Conservation (phyloP, 805 yeast genomes). For the Cyberlindnera subsufficiens region DNA sequence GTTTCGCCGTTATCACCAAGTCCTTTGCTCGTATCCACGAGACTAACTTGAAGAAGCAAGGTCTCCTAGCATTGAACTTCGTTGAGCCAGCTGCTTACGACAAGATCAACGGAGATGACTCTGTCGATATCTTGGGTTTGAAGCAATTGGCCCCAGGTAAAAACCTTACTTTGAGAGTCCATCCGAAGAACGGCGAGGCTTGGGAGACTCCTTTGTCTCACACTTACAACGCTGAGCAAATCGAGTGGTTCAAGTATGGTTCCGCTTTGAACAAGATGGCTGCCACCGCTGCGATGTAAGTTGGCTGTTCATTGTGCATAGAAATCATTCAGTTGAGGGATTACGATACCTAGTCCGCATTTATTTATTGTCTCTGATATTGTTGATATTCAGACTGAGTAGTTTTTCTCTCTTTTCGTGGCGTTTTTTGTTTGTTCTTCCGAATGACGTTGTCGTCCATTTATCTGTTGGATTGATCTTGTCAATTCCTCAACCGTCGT, state of each 20-base stretch:
- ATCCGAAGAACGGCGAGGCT: conserved; percentile 64
- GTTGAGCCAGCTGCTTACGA: conserved; percentile 86
- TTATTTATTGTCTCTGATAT: conserved; percentile 2
- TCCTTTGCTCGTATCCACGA: conserved; percentile 99
- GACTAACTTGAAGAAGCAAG: conserved; percentile 99
- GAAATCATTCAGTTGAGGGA: neutral
- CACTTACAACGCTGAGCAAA: conserved; percentile 94
- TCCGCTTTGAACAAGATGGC: conserved; percentile 98
- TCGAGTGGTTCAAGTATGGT: conserved; percentile 98
- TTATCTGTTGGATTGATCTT: no score
- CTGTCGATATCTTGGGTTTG: conserved; percentile 81
- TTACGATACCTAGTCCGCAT: neutral
- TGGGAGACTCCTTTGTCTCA: conserved; percentile 93
- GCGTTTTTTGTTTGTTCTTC: no score
- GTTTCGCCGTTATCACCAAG: conserved; percentile 94
- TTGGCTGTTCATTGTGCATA: neutral
- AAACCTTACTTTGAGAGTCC: conserved; percentile 71
- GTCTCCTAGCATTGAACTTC: conserved; percentile 95
- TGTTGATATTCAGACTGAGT: neutral
- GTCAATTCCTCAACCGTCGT: no score
- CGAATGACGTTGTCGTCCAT: no score
- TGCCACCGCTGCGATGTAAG: conserved; percentile 22
- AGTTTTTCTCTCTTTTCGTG: no score
- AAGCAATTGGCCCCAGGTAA: conserved; percentile 89
- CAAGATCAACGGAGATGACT: conserved; percentile 86